Conservation (phyloP, 148 eudicot genomes). For the Camellia sinensis region DNA sequence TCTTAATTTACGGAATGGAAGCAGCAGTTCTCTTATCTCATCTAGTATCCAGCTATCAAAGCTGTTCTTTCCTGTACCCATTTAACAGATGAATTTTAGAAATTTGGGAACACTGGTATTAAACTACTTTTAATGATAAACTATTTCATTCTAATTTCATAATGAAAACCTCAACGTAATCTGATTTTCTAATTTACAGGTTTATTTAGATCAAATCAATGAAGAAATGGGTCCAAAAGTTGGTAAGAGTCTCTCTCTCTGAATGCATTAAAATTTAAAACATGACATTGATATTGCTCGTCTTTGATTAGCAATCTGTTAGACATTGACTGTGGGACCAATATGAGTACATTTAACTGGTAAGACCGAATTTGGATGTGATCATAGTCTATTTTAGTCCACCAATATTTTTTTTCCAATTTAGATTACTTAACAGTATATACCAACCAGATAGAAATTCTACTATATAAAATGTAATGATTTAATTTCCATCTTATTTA, state of each 20-base stretch:
- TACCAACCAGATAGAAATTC: background rate
- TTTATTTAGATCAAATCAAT: constrained; percentile 55
- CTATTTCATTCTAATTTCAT: background rate
- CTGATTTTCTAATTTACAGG: constrained; percentile 40
- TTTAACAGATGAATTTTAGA: background rate
- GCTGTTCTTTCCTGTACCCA: background rate
- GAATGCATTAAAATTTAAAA: background rate
- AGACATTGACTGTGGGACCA: background rate
- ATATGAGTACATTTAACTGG: background rate
- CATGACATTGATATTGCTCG: background rate
- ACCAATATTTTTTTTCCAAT: background rate
- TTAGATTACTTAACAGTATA: background rate
- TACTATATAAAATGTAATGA: background rate
- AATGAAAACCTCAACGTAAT: constrained; percentile 1
- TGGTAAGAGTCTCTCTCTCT: constrained; percentile 40
- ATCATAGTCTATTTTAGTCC: background rate
- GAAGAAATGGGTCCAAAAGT: constrained; percentile 51
- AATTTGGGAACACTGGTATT: background rate
- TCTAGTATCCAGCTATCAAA: background rate
- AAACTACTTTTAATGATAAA: background rate
- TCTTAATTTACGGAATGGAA: background rate
- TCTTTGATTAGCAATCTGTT: background rate
- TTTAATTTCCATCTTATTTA: background rate
- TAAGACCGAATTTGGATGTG: background rate
- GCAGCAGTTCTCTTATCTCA: background rate